Evolutionary conservation across 768 basidiomycete species (phyloP), one percentile per base, ranked within the genome.

Genomic region (Collybia sordida): DNA sequence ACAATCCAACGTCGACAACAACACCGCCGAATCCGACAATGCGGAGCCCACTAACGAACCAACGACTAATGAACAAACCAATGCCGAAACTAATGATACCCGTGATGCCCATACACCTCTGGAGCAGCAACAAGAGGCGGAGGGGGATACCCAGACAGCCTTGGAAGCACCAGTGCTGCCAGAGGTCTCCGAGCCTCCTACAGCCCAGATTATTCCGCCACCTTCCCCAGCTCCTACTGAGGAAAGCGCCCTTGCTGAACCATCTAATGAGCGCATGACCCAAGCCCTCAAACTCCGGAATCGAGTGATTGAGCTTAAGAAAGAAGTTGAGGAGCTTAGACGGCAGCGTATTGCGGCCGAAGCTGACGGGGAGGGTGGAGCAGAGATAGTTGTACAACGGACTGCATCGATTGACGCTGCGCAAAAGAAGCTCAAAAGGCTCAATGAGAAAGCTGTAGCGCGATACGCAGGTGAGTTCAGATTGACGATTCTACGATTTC

Each of bases 271-370:
- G 0, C 54, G 51, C 8, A 42, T 60, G 2, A 18, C 40, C 19
- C 37, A 37, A 11, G 50, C 49, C 31, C 42, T 60, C 1, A 23
- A 51, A n/a, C 35, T 58, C 11, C 42, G 56, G 9, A 53, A 45
- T 15, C 23, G 55, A 42, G 39, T 49, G 11, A 31, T 42, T 0
- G 18, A 25, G 24, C 11, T 52, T 0, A 36, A 51, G 14, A 28
- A 52, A n/a, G 47, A 37, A 27, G 40, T 51, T 14, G 19, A 14
- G 21, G 39, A 45, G 35, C 41, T 53, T 2, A 18, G 34, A 11
- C 28, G 23, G 38, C 52, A 49, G 39, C 34, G 15, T 14, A 11
- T 19, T 4, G 42, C 28, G 17, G 37, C 46, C 14, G 40, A 27
- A 23, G 27, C 23, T 17, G 28, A 27, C 21, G 45, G 34, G 43